Evolutionary conservation across 2,329 filamentous ascomycete species (phyloP).

Genomic region (Pseudofabraea citricarpa): DNA sequence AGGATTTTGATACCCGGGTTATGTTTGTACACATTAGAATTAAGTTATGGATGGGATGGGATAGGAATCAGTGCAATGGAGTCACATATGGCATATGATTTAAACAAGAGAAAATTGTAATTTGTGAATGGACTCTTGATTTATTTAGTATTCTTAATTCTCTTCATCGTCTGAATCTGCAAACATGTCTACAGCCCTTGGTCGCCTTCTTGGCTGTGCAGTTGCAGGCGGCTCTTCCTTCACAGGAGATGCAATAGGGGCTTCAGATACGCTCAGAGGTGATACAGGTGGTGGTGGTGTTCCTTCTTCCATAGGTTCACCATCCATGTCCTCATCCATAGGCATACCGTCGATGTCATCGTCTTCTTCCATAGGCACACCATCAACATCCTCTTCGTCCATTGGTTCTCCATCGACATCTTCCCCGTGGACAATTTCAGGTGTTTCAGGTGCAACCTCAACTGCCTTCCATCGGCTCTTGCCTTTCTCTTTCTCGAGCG

Average conservation of each 20-base stretch:
- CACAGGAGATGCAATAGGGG: neutral
- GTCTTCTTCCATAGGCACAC: slow-evolving; percentile 37
- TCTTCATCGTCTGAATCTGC: slow-evolving; percentile 60
- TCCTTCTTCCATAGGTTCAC: slow-evolving; percentile 30
- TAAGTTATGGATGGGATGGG: too few species aligned
- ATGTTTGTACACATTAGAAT: too few species aligned
- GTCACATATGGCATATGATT: neutral
- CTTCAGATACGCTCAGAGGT: slow-evolving; percentile 4
- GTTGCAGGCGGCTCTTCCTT: slow-evolving; percentile 4
- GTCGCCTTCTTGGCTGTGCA: slow-evolving; percentile 28
- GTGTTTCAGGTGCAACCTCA: slow-evolving; percentile 32
- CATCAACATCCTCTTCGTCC: slow-evolving; percentile 41
- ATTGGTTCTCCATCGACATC: slow-evolving; percentile 37
- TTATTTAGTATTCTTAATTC: too few species aligned
- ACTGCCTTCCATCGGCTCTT: slow-evolving; percentile 32
- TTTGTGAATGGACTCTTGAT: too few species aligned
- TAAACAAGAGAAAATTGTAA: too few species aligned
- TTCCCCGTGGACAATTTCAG: slow-evolving; percentile 38
- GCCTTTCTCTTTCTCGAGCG: slow-evolving; percentile 24
- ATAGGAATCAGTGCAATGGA: too few species aligned
- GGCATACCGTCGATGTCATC: slow-evolving; percentile 34
- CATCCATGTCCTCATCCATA: slow-evolving; percentile 38
- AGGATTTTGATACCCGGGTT: neutral
- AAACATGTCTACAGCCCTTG: slow-evolving; percentile 84
- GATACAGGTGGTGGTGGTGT: slow-evolving; percentile 15